Base-by-base conservation (phyloP, 495 filamentous ascomycete species). In the Filosporella fistucella region DNA sequence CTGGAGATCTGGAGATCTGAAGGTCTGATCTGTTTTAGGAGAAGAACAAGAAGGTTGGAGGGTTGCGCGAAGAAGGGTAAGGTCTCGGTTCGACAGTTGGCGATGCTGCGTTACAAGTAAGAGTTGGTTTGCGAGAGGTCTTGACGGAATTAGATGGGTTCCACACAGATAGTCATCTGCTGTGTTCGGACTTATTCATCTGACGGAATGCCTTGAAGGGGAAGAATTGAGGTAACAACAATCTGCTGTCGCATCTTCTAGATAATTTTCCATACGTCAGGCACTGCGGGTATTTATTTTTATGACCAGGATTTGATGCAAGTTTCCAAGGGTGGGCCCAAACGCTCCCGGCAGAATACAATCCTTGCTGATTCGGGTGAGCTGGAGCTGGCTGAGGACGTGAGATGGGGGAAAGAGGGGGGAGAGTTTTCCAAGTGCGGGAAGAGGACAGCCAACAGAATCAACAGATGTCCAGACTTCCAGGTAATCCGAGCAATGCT, bases 201-300 rank as follows among this genome's bases (percentile, higher is more conserved):
- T 37, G 41, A 16, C 23, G n/a, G 10, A 28, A 25, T 41, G 25
- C 35, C 36, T 18, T 14, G 20, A 42, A 35, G 1, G 40, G 42
- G 28, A 35, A 12, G 23, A 23, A 18, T 24, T 46, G 38, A 47
- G 36, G 38, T 46, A 32, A 34, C 35, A 47, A 25, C 14, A 46
- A 42, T 26, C 24, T 12, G 17, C 26, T 42, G 18, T 40, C 24
- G 35, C 22, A 36, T 22, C 42, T 42, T 35, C 23, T 40, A 52
- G 42, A 46, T 38, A 42, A 34, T 50, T 49, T 50, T 48, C 20
- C 37, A 43, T 47, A 55, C 52, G 52, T 55, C 52, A 55, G 52
- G 47, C 42, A 49, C 39, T 40, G 45, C 34, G 26, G 38, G 23
- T 6, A n/a, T 30, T 37, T 33, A 33, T 28, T 16, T 28, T 40